These are phyloP conservation scores for Lolium multiflorum DNA, from an alignment of 176 grass and related monocot genomes.

Conservation along the genomic window DNA sequence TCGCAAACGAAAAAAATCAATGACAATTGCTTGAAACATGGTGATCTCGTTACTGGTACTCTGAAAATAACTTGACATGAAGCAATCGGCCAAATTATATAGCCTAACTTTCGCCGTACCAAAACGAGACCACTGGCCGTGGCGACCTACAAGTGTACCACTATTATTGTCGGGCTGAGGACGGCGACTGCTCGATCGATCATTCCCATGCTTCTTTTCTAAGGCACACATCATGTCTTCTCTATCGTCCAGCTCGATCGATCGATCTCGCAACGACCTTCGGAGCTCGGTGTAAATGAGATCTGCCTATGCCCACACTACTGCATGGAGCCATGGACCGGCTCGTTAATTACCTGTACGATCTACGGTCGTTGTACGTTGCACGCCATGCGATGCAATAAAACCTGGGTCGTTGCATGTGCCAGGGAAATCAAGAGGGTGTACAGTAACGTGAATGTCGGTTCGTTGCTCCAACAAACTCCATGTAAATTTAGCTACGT, in stretches of 20 bases:
- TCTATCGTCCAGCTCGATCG: not conserved
- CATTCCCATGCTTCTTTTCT: slow-evolving; percentile 15
- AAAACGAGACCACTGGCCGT: not conserved
- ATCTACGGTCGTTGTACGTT: not conserved
- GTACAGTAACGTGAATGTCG: not conserved
- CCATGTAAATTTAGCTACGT: not conserved
- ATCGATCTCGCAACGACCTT: slow-evolving; percentile 15
- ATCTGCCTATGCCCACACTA: not conserved
- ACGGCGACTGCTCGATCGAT: not conserved
- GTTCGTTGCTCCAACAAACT: not conserved
- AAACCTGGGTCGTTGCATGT: slow-evolving; percentile 26
- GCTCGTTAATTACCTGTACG: not conserved
- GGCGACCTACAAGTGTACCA: slow-evolving; percentile 8
- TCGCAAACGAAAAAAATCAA: no score
- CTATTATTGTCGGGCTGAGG: slow-evolving; percentile 27
- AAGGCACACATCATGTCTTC: slow-evolving; percentile 33
- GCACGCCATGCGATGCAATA: slow-evolving; percentile 34
- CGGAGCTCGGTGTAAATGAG: slow-evolving; percentile 19
- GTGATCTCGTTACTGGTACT: no score
- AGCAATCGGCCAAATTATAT: no score
- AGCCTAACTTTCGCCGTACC: slow-evolving; percentile 1
- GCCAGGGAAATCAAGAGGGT: not conserved
- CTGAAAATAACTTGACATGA: no score
- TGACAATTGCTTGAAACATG: no score
- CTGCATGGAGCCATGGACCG: not conserved